phyloP scores from a whole-genome alignment of 495 filamentous ascomycete genomes.

The Penicillium robsamsonii region DNA sequence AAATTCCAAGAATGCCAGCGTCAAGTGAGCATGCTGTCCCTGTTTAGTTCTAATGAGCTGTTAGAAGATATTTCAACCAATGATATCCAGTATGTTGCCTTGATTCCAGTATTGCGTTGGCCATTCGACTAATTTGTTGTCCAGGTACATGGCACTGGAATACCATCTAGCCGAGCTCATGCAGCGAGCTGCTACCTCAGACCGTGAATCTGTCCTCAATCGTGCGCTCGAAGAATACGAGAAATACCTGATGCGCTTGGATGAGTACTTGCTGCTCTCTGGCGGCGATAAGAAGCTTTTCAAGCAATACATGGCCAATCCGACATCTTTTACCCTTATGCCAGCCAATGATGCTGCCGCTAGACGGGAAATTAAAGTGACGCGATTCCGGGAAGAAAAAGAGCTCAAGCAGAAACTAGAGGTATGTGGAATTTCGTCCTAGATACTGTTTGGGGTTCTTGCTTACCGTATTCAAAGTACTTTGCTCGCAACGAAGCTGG shows the following conservation, averaged over 20 bases:
- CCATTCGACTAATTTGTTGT: slow-evolving; percentile 18
- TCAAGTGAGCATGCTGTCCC: slow-evolving; percentile 64
- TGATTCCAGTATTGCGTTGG: slow-evolving; percentile 31
- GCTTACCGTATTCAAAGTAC: slow-evolving; percentile 47
- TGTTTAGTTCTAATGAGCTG: slow-evolving; percentile 89
- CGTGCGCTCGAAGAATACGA: slow-evolving; percentile 68
- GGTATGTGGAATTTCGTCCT: slow-evolving; percentile 37
- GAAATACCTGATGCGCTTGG: slow-evolving; percentile 68
- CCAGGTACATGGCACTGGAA: slow-evolving; percentile 66
- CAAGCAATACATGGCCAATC: slow-evolving; percentile 64
- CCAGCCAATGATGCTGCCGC: slow-evolving; percentile 66
- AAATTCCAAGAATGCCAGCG: slow-evolving; percentile 70
- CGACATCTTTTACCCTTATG: slow-evolving; percentile 65
- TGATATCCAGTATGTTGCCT: slow-evolving; percentile 67
- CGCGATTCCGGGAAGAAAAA: slow-evolving; percentile 81
- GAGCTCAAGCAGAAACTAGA: slow-evolving; percentile 81
- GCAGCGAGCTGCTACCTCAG: slow-evolving; percentile 50
- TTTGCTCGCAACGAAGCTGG: slow-evolving; percentile 57
- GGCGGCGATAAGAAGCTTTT: slow-evolving; percentile 67
- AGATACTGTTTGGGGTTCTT: not conserved
- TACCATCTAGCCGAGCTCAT: slow-evolving; percentile 68
- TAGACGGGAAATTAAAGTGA: slow-evolving; percentile 79
- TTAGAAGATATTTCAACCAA: slow-evolving; percentile 83
- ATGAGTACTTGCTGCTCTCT: slow-evolving; percentile 73
- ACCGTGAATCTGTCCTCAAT: slow-evolving; percentile 63